phyloP scores from a whole-genome alignment of 345 rosid genomes.

The Pistacia vera region DNA sequence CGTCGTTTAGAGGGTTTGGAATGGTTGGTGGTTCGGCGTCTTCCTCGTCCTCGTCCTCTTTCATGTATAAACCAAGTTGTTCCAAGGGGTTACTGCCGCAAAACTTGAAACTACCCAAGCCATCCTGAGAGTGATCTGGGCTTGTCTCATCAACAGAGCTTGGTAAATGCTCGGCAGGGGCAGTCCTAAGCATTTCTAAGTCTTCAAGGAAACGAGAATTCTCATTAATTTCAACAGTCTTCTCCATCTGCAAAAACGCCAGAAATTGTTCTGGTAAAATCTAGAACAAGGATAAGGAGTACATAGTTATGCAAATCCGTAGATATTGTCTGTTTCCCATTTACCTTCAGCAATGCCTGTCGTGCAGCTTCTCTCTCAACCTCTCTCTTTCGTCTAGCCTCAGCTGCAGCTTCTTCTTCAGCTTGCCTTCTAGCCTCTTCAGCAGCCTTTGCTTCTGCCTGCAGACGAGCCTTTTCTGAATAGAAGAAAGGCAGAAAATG shows the following conservation, averaged over 20 bases:
- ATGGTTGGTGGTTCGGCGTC: conserved; percentile 47
- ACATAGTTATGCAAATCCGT: not conserved
- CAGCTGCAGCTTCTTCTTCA: conserved; percentile 78
- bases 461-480: conserved; percentile 87
- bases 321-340: not conserved
- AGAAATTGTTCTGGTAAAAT: conserved; percentile 7
- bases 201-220: conserved; percentile 83
- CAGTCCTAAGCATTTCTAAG: conserved; percentile 84
- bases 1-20: conserved; percentile 38
- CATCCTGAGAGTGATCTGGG: conserved; percentile 49
- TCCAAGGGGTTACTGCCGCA: conserved; percentile 85
- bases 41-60: conserved; percentile 75
- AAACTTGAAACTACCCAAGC: conserved; percentile 74
- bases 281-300: not conserved
- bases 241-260: conserved; percentile 74
- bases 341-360: conserved; percentile 80
- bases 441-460: conserved; percentile 93
- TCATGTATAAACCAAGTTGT: conserved; percentile 90
- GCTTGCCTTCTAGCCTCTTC: conserved; percentile 85
- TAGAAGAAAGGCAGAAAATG: not conserved
- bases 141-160: conserved; percentile 69
- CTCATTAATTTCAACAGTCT: conserved; percentile 93
- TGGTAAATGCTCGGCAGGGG: conserved; percentile 57
- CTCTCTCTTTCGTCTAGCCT: conserved; percentile 83
- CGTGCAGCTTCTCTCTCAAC: conserved; percentile 95